phyloP scores from a whole-genome alignment of 768 basidiomycete genomes.

The Xanthoconium purpureum region DNA sequence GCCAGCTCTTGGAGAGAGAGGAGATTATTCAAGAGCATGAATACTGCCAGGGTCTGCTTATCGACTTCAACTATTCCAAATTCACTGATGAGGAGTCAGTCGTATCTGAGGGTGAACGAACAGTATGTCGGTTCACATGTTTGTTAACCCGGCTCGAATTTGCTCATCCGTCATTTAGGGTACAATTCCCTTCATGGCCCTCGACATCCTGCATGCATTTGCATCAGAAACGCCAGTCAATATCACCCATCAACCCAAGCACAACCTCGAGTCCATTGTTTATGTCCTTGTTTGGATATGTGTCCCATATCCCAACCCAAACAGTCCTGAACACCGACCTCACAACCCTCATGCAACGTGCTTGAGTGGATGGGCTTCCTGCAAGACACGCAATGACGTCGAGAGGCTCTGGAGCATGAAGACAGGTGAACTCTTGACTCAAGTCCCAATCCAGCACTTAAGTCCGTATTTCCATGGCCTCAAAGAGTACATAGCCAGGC shows the following conservation, averaged over 20 bases:
- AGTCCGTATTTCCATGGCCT: not conserved
- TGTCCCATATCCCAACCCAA: not conserved
- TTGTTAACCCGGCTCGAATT: not conserved
- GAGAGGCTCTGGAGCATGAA: not conserved
- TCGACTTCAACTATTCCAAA: not conserved
- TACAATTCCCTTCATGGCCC: not conserved
- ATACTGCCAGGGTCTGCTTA: not conserved
- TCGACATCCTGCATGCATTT: not conserved
- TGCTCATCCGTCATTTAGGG: not conserved
- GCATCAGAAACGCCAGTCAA: not conserved
- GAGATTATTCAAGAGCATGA: not conserved
- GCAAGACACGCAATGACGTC: not conserved
- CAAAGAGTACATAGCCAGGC: not conserved
- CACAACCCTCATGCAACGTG: not conserved
- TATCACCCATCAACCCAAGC: not conserved
- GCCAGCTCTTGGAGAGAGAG: not conserved
- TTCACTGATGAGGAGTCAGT: not conserved
- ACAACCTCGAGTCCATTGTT: conserved; percentile 1
- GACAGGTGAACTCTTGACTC: not conserved
- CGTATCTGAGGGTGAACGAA: not conserved
- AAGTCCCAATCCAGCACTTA: not conserved
- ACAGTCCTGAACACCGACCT: not conserved
- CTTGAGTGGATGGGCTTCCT: not conserved
- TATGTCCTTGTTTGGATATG: conserved; percentile 5
- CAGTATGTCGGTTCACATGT: not conserved